Conservation (phyloP, 2,329 filamentous ascomycete genomes). For the Cladosporium halotolerans region DNA sequence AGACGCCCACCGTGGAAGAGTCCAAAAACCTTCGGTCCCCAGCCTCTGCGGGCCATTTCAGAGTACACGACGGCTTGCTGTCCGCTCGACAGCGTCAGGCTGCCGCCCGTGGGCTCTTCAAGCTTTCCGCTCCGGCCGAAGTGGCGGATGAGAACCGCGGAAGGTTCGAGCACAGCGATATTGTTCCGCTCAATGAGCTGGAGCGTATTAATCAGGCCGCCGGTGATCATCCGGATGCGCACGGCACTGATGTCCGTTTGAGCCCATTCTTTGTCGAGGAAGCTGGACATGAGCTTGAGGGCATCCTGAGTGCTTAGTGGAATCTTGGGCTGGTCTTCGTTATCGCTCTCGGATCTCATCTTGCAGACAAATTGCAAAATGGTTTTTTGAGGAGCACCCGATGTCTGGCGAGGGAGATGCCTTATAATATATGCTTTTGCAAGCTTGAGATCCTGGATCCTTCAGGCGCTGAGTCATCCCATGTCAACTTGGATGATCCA, state of each 20-base stretch:
- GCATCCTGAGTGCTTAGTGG: not conserved
- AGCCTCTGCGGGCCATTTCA: conserved; percentile 11
- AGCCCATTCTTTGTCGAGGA: conserved; percentile 10
- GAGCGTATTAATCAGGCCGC: conserved; percentile 10
- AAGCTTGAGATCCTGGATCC: too few relatives aligned
- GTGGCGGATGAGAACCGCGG: conserved; percentile 11
- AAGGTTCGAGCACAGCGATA: not conserved
- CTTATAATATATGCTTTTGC: too few relatives aligned
- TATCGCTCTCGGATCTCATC: too few relatives aligned
- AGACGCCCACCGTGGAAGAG: conserved; percentile 9
- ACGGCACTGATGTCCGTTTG: not conserved
- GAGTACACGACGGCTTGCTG: conserved; percentile 11
- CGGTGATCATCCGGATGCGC: not conserved
- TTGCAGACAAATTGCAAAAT: too few relatives aligned
- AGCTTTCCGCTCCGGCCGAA: conserved; percentile 6
- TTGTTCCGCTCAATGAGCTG: conserved; percentile 9
- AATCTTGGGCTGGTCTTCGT: too few relatives aligned
- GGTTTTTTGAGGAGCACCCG: too few relatives aligned
- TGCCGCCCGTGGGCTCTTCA: conserved; percentile 7
- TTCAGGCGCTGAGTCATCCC: too few relatives aligned
- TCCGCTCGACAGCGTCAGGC: conserved; percentile 6
- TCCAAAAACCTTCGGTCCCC: conserved; percentile 9
- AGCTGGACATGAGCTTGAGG: conserved; percentile 4
- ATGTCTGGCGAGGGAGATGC: too few relatives aligned
- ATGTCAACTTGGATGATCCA: too few relatives aligned